Evolutionary conservation across 495 filamentous ascomycete species (phyloP).

Genomic region (Podospora pseudopauciseta): DNA sequence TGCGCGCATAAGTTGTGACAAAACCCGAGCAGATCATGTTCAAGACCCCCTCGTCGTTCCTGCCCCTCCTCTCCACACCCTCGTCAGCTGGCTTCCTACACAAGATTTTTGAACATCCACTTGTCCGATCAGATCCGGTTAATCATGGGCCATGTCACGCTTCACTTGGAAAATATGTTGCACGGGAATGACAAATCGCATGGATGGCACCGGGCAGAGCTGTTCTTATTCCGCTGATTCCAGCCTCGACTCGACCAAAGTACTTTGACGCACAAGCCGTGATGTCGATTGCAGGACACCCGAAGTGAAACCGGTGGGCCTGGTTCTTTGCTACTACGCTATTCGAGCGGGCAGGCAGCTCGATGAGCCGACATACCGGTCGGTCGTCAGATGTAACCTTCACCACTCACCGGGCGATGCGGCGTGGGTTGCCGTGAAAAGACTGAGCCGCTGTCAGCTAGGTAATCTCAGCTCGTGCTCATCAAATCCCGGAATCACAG

Average conservation of each 20-base stretch:
- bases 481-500: no score
- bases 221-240: no score
- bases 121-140: slow-evolving; percentile 23
- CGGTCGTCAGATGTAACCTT: no score
- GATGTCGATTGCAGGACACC: slow-evolving; percentile 4
- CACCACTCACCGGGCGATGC: no score
- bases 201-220: no score
- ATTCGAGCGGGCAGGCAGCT: no score
- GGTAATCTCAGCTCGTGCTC: no score
- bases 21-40: slow-evolving; percentile 23
- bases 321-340: neutral
- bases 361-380: no score
- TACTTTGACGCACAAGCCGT: neutral
- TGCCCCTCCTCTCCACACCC: slow-evolving; percentile 8
- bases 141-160: slow-evolving; percentile 9
- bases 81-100: slow-evolving; percentile 10
- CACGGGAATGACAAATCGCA: no score
- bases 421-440: no score
- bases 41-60: slow-evolving; percentile 14
- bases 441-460: no score
- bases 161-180: neutral
- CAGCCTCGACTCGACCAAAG: no score
- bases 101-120: slow-evolving; percentile 12
- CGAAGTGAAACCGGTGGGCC: neutral
- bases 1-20: slow-evolving; percentile 18